Conservation (phyloP, 148 eudicot genomes). For the Cornus florida region DNA sequence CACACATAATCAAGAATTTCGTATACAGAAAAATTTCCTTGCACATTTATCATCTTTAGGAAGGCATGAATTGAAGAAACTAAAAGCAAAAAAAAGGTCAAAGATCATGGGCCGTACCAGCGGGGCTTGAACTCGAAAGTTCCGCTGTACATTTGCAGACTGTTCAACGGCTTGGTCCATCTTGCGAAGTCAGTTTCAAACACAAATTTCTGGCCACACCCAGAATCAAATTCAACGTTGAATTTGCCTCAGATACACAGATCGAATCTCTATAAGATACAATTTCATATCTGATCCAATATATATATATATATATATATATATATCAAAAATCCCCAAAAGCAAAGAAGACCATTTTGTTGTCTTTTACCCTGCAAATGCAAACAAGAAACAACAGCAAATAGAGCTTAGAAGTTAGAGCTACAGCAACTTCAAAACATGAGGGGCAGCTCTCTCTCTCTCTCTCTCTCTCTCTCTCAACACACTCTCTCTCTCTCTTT, state of each 20-base stretch:
- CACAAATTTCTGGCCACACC: conserved; percentile 9
- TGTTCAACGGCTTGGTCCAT: conserved; percentile 42
- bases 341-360: conserved; percentile 12
- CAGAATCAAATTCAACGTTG: conserved; percentile 6
- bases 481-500: background rate
- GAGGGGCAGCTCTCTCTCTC: conserved; percentile 21
- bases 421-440: conserved; percentile 16
- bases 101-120: conserved; percentile 49
- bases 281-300: conserved; percentile 19
- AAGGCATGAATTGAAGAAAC: conserved; percentile 10
- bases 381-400: conserved; percentile 21
- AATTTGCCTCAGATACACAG: conserved; percentile 4
- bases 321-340: background rate
- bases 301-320: background rate
- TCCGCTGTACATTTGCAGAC: conserved; percentile 54
- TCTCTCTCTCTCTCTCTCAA: background rate
- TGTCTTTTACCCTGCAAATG: conserved; percentile 19
- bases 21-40: background rate
- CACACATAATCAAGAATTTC: background rate
- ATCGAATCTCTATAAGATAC: conserved; percentile 17
- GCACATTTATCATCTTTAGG: conserved; percentile 13
- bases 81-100: conserved; percentile 3
- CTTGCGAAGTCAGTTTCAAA: conserved; percentile 30
- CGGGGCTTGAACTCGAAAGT: conserved; percentile 78
- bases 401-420: conserved; percentile 10